A percentile compares a stretch with the other conserved stretches of the same genome.
phyloP scores from a whole-genome alignment of 2,329 filamentous ascomycete genomes.

The Pseudomassariella vexata region DNA sequence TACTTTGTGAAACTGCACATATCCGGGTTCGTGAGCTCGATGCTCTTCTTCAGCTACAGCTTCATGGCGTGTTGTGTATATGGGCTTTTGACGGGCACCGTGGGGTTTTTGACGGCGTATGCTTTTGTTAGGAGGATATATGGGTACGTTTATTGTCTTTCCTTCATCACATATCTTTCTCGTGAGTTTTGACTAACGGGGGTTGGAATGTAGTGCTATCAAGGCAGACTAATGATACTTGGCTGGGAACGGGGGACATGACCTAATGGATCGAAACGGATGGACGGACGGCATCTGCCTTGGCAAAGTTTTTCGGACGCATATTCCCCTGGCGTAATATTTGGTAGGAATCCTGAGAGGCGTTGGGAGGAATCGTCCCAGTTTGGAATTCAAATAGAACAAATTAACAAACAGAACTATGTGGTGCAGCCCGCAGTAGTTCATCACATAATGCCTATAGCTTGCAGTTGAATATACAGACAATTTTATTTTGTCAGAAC shows the following conservation, averaged over 20 bases:
- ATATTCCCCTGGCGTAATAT: too few relatives aligned
- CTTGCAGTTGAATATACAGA: too few relatives aligned
- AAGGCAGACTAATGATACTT: constrained; percentile 6
- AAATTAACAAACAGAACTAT: not conserved
- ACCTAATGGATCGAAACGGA: constrained; percentile 4
- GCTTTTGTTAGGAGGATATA: constrained; percentile 81
- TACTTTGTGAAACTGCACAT: constrained; percentile 77
- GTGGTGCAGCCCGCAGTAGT: too few relatives aligned
- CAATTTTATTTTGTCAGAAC: too few relatives aligned
- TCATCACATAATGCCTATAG: too few relatives aligned
- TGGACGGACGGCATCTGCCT: too few relatives aligned
- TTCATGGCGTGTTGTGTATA: constrained; percentile 78
- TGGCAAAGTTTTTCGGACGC: too few relatives aligned
- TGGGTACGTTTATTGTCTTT: constrained; percentile 44
- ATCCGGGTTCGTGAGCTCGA: constrained; percentile 68
- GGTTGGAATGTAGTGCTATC: constrained; percentile 2
- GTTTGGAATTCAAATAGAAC: not conserved
- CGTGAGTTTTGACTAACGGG: too few relatives aligned
- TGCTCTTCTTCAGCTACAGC: constrained; percentile 83
- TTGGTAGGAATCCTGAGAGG: not conserved
- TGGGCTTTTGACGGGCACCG: constrained; percentile 72
- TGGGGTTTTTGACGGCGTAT: constrained; percentile 80
- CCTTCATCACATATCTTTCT: too few relatives aligned
- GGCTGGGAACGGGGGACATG: too few relatives aligned
- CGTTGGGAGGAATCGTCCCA: not conserved